Evolutionary conservation across 75 land plant species (phyloP).

Genomic region (Isoetes taiwanensis): DNA sequence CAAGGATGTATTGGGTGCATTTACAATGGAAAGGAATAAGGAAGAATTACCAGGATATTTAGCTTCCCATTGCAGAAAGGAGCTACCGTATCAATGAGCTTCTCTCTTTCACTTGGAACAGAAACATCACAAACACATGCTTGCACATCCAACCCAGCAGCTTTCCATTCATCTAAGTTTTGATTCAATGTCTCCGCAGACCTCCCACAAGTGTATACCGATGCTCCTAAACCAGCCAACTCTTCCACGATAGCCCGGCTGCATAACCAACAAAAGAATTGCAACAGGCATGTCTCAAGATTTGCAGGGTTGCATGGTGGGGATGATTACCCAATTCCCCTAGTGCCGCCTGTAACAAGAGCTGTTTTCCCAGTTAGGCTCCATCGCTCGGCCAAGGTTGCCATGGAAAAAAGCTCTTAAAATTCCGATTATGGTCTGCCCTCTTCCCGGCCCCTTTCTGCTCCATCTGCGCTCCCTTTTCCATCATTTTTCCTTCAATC

Average conservation of each 20-base stretch:
- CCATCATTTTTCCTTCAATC: too few relatives aligned
- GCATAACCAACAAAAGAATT: too few relatives aligned
- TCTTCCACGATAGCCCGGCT: constrained; percentile 37
- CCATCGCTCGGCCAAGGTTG: constrained; percentile 44
- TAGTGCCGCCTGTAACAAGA: constrained; percentile 86
- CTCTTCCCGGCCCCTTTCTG: too few relatives aligned
- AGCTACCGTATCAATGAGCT: constrained; percentile 15
- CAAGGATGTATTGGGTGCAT: too few relatives aligned
- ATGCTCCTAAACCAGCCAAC: constrained; percentile 37
- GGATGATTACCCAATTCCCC: constrained; percentile 88
- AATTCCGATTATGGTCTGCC: too few relatives aligned
- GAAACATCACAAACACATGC: constrained; percentile 52
- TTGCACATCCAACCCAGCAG: constrained; percentile 29
- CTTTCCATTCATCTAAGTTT: constrained; percentile 35
- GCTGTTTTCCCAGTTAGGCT: constrained; percentile 58
- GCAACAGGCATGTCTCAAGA: too few relatives aligned
- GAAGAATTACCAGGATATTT: constrained; percentile 47
- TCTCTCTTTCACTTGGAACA: constrained; percentile 22
- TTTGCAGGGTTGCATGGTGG: too few relatives aligned
- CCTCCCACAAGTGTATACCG: constrained; percentile 50
- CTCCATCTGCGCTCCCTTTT: too few relatives aligned
- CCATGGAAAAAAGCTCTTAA: too few relatives aligned
- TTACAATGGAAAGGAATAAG: too few relatives aligned
- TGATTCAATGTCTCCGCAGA: constrained; percentile 25
- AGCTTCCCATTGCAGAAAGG: constrained; percentile 37